Base-by-base conservation (phyloP, 768 basidiomycete genomes). In the Paxillus involutus region DNA sequence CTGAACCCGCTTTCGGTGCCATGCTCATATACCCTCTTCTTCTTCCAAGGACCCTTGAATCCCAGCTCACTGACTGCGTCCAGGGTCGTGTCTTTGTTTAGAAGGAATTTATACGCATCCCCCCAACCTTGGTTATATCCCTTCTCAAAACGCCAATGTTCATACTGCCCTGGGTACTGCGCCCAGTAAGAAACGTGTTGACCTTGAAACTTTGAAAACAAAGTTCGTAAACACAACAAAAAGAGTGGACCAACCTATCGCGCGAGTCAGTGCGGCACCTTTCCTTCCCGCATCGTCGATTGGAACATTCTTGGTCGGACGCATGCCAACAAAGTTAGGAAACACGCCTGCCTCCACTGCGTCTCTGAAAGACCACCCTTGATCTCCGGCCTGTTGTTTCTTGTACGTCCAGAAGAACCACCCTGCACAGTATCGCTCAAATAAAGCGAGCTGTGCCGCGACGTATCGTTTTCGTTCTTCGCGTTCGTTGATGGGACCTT, bases 331-430 rank as follows among this genome's bases (percentile, higher is more conserved):
- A 44, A 62, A 74, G 1, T 62, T 17, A 0, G 88, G 89, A 60
- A 91, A 80, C 5, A 88, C 81, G 7, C 84, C 85, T 3, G 75
- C 77, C 24, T 74, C 75, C 1, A 81, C 78, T 0, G 87, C 85
- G 66, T 91, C 85, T 53, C 77, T 74, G 36, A 87, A 80, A 29
- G 81, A 82, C 91, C 91, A 92, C 1, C 90, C 90, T 4, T 72
- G 77, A 71, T 93, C 91, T 51, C 84, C 83, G 4, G 65, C 68
- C 5, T 71, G 64, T 47, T 83, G 78, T 68, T 91, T 90, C 75
- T 85, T 91, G 64, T 83, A 87, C 36, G 88, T 91, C 91, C 91
- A 91, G 65, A 88, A 93, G 73, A 85, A 93, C 80, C 81, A 88
- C 5, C 91, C 91, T 0, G 80, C 82, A 54, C 88, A 86, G 35